phyloP scores from a whole-genome alignment of 1,139 yeast species.

The Magnusiomyces fungicola region DNA sequence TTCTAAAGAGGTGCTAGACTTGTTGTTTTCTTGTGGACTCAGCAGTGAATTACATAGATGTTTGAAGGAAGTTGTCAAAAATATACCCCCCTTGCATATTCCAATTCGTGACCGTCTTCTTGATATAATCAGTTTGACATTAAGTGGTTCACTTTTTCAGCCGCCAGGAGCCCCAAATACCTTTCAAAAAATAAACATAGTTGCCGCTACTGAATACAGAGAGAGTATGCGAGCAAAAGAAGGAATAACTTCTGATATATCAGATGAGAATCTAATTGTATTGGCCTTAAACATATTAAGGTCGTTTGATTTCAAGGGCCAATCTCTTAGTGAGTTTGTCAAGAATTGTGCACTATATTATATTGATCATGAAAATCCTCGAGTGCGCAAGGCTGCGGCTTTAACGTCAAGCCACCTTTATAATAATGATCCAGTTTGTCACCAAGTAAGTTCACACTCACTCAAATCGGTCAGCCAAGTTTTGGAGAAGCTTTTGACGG shows the following conservation, averaged over 20 bases:
- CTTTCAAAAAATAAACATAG: constrained; percentile 49
- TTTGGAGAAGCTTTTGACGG: constrained; percentile 66
- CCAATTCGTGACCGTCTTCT: constrained; percentile 65
- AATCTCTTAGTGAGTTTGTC: constrained; percentile 79
- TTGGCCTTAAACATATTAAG: constrained; percentile 70
- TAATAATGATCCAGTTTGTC: constrained; percentile 73
- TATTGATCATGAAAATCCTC: constrained; percentile 70
- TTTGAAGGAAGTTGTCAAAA: constrained; percentile 54
- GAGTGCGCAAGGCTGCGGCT: constrained; percentile 79
- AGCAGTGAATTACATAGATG: constrained; percentile 76
- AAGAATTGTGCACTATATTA: constrained; percentile 74
- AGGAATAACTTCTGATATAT: constrained; percentile 34
- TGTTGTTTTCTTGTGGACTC: constrained; percentile 75
- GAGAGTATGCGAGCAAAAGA: constrained; percentile 66
- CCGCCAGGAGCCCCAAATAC: constrained; percentile 79
- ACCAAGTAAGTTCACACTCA: constrained; percentile 79
- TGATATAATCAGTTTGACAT: constrained; percentile 64
- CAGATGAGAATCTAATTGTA: constrained; percentile 48
- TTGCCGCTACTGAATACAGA: constrained; percentile 69
- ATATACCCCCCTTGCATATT: constrained; percentile 74
- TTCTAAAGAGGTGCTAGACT: constrained; percentile 71
- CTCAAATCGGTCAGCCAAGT: constrained; percentile 81
- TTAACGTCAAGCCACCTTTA: constrained; percentile 77
- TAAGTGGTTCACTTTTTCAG: constrained; percentile 73
- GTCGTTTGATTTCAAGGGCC: constrained; percentile 65